Base-by-base conservation (phyloP, 164 flowering plant species). In the Sedum album region DNA sequence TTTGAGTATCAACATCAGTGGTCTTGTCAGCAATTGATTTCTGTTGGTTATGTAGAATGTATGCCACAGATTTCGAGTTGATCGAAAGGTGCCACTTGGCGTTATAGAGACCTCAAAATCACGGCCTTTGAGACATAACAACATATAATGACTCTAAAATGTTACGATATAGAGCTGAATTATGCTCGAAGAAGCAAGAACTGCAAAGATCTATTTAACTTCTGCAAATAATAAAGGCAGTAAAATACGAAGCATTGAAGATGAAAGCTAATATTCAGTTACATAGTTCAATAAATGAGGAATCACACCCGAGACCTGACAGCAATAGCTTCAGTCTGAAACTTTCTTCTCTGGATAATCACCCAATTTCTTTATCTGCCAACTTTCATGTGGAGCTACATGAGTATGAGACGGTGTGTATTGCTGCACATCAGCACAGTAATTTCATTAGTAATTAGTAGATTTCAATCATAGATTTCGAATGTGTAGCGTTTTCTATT, bases 361-460 rank as follows among this genome's bases (percentile, higher is more conserved):
- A 26, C 81, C 91, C 53, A 81, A 82, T 73, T 83, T 76, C 83
- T 79, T 82, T 82, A 77, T 77, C 75, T 85, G 75, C 95, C 96
- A 88, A 86, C 95, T 86, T 73, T 83, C 86, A 65, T 82, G 89
- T 67, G 89, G 81, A 57, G 96, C 93, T 31, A 86, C 85, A 61
- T 88, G 86, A 11, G 83, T 82, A 64, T 84, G 82, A 62, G 73
- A 76, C 65, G 95, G 91, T 69, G 79, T 75, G 75, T 85, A 84
- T 82, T 87, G 86, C 98, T 93, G 88, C 78, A 79, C 78, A 38
- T 64, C 44, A n/a, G 31, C 42, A 23, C 67, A 65, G 17, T 6
- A 38, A 36, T n/a, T 44, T 23, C 38, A 23, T 44, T 41, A 46
- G 36, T 17, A 23, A 33, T n/a, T n/a, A n/a, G n/a, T n/a, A n/a